These are phyloP conservation scores for Aspergillus homomorphus DNA, from an alignment of 495 filamentous ascomycete genomes.

Conservation along the genomic window DNA sequence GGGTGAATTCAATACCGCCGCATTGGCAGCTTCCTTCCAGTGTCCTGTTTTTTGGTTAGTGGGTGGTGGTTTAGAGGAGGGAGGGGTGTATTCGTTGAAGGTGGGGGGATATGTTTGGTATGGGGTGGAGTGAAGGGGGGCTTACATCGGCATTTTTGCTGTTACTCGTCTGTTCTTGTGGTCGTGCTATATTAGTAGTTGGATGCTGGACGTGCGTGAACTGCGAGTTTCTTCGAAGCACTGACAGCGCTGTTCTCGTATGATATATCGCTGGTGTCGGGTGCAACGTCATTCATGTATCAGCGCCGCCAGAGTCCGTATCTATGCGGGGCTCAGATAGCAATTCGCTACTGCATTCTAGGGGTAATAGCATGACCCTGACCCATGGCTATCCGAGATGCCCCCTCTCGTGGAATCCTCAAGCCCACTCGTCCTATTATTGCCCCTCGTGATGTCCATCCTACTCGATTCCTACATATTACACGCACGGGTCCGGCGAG, in stretches of 20 bases:
- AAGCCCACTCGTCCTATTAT: not conserved
- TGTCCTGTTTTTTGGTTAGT: conserved; percentile 30
- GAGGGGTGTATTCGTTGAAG: conserved; percentile 1
- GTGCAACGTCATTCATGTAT: conserved; percentile 18
- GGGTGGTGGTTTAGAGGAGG: too few relatives aligned
- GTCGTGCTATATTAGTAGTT: too few relatives aligned
- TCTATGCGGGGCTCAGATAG: not conserved
- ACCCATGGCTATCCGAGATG: not conserved
- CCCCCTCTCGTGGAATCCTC: not conserved
- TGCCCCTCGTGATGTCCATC: not conserved
- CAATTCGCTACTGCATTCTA: not conserved
- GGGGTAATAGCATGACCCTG: not conserved
- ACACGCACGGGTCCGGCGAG: not conserved
- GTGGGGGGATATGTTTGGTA: not conserved
- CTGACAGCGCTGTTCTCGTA: not conserved
- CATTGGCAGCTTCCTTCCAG: conserved; percentile 56
- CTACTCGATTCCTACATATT: not conserved
- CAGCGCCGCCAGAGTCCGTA: not conserved
- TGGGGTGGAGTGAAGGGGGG: not conserved
- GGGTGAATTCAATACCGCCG: conserved; percentile 49
- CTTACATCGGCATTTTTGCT: conserved; percentile 17
- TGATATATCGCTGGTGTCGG: not conserved
- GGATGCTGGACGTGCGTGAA: too few relatives aligned
- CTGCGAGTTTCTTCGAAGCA: not conserved
- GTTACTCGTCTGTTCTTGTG: too few relatives aligned